Evolutionary conservation across 208 protist genomes (phyloP).

Genomic region (Acanthamoeba pearcei): DNA sequence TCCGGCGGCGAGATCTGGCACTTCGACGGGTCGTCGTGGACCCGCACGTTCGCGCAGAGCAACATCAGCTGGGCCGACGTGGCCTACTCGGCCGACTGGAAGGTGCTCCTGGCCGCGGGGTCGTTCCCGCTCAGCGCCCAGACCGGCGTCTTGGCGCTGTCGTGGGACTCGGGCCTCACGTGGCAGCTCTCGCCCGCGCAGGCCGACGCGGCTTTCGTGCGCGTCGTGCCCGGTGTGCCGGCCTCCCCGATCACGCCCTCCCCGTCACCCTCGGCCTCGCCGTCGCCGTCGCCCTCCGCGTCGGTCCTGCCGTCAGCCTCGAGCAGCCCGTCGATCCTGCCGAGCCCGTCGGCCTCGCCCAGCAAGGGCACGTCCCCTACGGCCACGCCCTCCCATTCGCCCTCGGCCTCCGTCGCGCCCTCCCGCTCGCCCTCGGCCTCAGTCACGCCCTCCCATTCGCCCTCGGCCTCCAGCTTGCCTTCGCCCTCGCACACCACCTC

Average conservation of each 20-base stretch:
- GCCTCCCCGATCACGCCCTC: not conserved
- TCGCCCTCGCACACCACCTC: not conserved
- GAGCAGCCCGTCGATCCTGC: not conserved
- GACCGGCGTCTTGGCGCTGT: not conserved
- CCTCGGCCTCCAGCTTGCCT: not conserved
- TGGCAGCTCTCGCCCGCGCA: not conserved
- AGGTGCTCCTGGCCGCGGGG: not conserved
- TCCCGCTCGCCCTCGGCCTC: slow-evolving; percentile 5
- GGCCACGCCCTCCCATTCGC: too few species aligned
- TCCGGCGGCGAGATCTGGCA: not conserved
- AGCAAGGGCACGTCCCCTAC: too few species aligned
- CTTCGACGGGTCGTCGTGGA: not conserved
- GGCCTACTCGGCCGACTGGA: not conserved
- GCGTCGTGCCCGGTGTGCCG: not conserved
- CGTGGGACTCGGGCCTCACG: not conserved
- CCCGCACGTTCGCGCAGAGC: not conserved
- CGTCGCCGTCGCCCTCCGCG: not conserved
- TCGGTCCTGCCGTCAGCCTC: not conserved
- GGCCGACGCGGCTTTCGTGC: not conserved
- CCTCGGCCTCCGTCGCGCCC: not conserved
- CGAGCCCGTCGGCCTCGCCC: not conserved
- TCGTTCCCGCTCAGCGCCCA: not conserved
- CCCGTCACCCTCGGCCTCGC: not conserved
- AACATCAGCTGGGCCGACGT: slow-evolving; percentile 16
- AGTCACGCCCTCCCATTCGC: not conserved